Percentiles rank a stretch among this genome's conserved stretches.
phyloP scores from a whole-genome alignment of 441 rosid species.

The Theobroma grandiflorum region DNA sequence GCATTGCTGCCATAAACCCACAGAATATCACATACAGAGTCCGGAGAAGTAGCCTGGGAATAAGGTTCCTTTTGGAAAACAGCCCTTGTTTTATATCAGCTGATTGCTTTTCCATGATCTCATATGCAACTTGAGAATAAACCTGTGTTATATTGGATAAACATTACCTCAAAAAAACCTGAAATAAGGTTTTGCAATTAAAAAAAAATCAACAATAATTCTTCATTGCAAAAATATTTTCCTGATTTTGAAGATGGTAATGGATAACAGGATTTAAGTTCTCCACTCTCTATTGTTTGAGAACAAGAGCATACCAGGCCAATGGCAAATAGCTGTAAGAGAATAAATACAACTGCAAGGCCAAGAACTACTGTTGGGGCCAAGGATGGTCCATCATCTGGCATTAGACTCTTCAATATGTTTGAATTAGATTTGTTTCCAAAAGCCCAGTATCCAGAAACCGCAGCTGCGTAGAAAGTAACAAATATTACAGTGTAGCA shows the following conservation, averaged over 20 bases:
- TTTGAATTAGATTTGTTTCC: slow-evolving; percentile 78
- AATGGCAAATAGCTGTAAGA: slow-evolving; percentile 90
- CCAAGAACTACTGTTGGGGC: slow-evolving; percentile 84
- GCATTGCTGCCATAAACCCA: slow-evolving; percentile 92
- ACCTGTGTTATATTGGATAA: slow-evolving; percentile 54
- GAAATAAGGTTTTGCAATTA: background rate
- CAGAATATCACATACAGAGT: slow-evolving; percentile 76
- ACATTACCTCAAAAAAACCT: background rate
- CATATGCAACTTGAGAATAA: slow-evolving; percentile 94
- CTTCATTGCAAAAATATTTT: background rate
- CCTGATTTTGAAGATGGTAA: background rate
- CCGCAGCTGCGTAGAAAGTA: slow-evolving; percentile 82
- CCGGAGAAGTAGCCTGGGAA: slow-evolving; percentile 81
- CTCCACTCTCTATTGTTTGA: background rate
- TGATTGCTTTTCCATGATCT: slow-evolving; percentile 83
- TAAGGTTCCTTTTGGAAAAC: slow-evolving; percentile 77
- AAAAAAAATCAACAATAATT: background rate
- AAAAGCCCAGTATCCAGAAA: slow-evolving; percentile 86
- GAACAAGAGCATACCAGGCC: slow-evolving; percentile 59
- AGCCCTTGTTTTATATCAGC: slow-evolving; percentile 86
- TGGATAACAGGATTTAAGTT: background rate
- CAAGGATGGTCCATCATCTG: slow-evolving; percentile 75
- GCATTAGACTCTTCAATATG: slow-evolving; percentile 85
- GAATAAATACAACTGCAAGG: slow-evolving; percentile 72
- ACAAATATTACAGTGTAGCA: slow-evolving; percentile 76